A percentile compares a stretch with the other conserved stretches of the same genome.
Evolutionary conservation across 371 early-diverging fungal species (phyloP).

Genomic region (Mucor plumbeus): DNA sequence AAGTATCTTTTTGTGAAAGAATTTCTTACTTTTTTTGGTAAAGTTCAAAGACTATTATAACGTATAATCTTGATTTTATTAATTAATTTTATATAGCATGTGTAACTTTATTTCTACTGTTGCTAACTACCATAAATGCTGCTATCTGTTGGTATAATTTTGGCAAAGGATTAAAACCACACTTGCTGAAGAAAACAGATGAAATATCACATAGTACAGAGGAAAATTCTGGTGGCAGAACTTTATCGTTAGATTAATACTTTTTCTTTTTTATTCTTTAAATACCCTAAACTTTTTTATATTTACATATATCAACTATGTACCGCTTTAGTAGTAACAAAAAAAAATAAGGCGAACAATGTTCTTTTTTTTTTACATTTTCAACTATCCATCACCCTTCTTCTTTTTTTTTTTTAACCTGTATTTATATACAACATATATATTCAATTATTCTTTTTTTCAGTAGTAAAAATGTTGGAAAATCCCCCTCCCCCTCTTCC

Average conservation of each 20-base stretch:
- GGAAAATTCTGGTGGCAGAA: constrained; percentile 20
- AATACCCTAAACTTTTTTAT: background rate
- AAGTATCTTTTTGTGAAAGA: constrained; percentile 69
- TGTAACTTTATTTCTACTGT: constrained; percentile 66
- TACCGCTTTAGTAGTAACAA: background rate
- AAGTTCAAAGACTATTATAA: constrained; percentile 14
- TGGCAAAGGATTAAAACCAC: constrained; percentile 79
- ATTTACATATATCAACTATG: background rate
- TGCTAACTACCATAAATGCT: constrained; percentile 72
- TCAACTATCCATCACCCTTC: too few relatives aligned
- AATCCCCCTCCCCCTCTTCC: too few relatives aligned
- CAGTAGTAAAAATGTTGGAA: too few relatives aligned
- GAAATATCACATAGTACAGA: constrained; percentile 10
- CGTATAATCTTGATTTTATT: background rate
- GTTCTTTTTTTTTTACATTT: too few relatives aligned
- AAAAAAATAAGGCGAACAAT: background rate
- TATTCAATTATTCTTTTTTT: too few relatives aligned
- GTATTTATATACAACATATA: too few relatives aligned
- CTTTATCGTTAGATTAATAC: constrained; percentile 29
- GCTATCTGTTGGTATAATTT: constrained; percentile 81
- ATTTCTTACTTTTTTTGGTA: constrained; percentile 90
- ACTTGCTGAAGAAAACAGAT: constrained; percentile 21
- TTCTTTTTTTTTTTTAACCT: too few relatives aligned
- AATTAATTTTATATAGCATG: constrained; percentile 47
- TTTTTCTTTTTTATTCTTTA: constrained; percentile 2